Percentiles rank a stretch among this genome's conserved stretches.
Conservation (phyloP, 306 rosid species). For the Bauhinia variegata region DNA sequence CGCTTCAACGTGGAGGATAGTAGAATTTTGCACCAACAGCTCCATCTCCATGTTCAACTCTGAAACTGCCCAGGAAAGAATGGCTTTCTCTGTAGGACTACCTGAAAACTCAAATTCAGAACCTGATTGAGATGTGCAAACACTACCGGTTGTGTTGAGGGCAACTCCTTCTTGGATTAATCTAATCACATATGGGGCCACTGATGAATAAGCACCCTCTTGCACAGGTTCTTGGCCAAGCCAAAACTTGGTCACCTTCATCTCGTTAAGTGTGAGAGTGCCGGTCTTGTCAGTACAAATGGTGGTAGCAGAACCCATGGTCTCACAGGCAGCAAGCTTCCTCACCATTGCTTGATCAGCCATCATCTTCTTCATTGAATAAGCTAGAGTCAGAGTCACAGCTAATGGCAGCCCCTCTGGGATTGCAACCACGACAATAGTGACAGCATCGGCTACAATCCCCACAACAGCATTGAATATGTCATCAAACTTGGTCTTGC, state of each 20-base stretch:
- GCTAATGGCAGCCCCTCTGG: slow-evolving; percentile 53
- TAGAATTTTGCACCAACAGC: not conserved
- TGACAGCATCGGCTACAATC: slow-evolving; percentile 40
- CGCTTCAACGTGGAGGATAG: slow-evolving; percentile 41
- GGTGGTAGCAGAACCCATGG: slow-evolving; percentile 48
- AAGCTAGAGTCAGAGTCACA: slow-evolving; percentile 46
- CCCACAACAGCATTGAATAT: slow-evolving; percentile 26
- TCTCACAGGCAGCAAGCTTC: slow-evolving; percentile 52
- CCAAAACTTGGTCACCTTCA: slow-evolving; percentile 48
- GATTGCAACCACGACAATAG: slow-evolving; percentile 54
- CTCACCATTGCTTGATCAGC: slow-evolving; percentile 47
- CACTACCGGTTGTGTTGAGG: slow-evolving; percentile 50
- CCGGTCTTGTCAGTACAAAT: slow-evolving; percentile 55
- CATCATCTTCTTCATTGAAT: slow-evolving; percentile 61
- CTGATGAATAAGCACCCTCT: slow-evolving; percentile 8
- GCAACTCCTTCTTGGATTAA: slow-evolving; percentile 44
- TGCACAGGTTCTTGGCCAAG: slow-evolving; percentile 31
- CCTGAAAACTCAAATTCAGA: slow-evolving; percentile 43
- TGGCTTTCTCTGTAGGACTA: slow-evolving; percentile 55
- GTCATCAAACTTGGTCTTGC: slow-evolving; percentile 23
- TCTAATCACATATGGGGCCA: slow-evolving; percentile 2
- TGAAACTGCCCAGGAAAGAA: slow-evolving; percentile 53
- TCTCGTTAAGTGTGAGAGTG: slow-evolving; percentile 43
- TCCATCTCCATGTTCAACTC: slow-evolving; percentile 47
- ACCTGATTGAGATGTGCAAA: slow-evolving; percentile 32